Conservation (phyloP, 2,329 filamentous ascomycete genomes). For the Aspergillus oerlinghausenensis region DNA sequence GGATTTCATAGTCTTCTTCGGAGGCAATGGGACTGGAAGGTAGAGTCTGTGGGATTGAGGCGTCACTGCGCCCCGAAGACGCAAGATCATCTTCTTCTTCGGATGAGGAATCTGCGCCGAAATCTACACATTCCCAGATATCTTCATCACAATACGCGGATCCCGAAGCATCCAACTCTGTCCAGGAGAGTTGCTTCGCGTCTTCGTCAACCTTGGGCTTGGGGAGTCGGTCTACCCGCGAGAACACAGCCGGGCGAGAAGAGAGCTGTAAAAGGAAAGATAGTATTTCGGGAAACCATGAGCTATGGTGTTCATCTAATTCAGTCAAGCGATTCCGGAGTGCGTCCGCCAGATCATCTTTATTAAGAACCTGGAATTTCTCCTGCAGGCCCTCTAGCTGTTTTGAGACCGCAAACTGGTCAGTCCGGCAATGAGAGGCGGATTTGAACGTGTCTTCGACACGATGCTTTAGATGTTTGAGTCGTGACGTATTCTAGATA, state of each 20-base stretch:
- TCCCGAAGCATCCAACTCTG: conserved; percentile 72
- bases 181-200: conserved; percentile 63
- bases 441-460: conserved; percentile 32
- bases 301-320: conserved; percentile 51
- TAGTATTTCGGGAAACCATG: conserved; percentile 75
- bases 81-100: conserved; percentile 29
- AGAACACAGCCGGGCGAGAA: conserved; percentile 69
- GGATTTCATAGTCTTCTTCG: conserved; percentile 31
- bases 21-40: conserved; percentile 23
- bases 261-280: conserved; percentile 76
- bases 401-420: conserved; percentile 68
- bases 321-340: conserved; percentile 56
- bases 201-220: conserved; percentile 46
- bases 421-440: conserved; percentile 58
- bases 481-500: conserved; percentile 25
- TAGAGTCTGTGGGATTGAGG: conserved; percentile 23
- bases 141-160: conserved; percentile 55
- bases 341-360: conserved; percentile 73
- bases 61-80: conserved; percentile 29
- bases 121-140: conserved; percentile 40
- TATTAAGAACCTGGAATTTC: conserved; percentile 74
- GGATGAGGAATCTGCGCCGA: conserved; percentile 31
- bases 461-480: conserved; percentile 27
- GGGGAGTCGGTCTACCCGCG: conserved; percentile 61
- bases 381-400: conserved; percentile 72